Base-by-base conservation (phyloP, 495 filamentous ascomycete genomes). In the Staphylotrichum longicolle region DNA sequence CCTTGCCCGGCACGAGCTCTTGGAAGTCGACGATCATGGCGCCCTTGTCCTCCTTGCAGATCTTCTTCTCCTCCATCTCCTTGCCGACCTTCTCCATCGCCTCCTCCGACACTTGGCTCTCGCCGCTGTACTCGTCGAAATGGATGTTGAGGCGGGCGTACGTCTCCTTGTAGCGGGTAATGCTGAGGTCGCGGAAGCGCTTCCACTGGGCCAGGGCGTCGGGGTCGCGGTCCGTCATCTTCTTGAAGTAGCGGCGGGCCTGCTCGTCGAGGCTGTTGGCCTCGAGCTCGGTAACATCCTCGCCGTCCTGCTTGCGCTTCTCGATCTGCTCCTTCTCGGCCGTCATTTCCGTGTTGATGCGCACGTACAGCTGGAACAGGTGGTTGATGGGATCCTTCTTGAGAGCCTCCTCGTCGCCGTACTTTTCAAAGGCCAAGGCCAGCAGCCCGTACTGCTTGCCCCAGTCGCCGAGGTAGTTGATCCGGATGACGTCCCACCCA, bases 71-170 rank as follows among this genome's bases (percentile, higher is more conserved):
- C 69, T 84, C 80, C 82, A 97, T 85, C 64, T 80, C 72, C 54
- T 77, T 71, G 35, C 85, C 88, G 14, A 84, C 79, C 57, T 77
- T 77, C 45, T 86, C 83, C 91, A 98, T 96, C 63, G 85, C 85
- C 69, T 90, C 89, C 64, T 88, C 83, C 58, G 85, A 83, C 54
- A 98, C 89, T 70, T 95, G 90, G n/a, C 89, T 93, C 75, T 98
- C 94, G 40, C 93, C 93, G 40, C 88, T 89, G 79, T 98, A 98
- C 56, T 91, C 87, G 71, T 97, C 93, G 67, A 93, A 98, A 60
- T 86, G 81, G 70, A 98, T 97, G 76, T 96, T 97, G 20, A 74
- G 66, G 57, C 72, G 72, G 49, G 69, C 72, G 54, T 74, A 74
- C 1, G 72, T 80, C 5, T 72, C 67, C 74, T 90, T 87, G 77